These are phyloP conservation scores for Phaseolus coccineus DNA, from an alignment of 331 rosid genomes.

Conservation along the genomic window DNA sequence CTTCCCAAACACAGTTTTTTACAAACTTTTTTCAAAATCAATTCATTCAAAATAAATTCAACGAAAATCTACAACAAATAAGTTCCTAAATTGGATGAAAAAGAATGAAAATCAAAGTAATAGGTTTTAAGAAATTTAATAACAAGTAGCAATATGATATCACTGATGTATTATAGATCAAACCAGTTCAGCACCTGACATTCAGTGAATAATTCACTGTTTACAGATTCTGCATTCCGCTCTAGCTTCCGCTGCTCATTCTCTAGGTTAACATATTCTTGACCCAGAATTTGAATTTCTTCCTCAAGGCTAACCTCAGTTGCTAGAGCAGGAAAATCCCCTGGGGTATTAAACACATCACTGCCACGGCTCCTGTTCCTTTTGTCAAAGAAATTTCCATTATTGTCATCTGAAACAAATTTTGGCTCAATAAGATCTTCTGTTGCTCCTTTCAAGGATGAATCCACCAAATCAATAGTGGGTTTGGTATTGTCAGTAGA, in stretches of 20 bases:
- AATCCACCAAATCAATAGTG: conserved; percentile 42
- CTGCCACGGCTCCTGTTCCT: conserved; percentile 44
- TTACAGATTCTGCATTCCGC: conserved; percentile 90
- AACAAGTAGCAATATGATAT: conserved; percentile 28
- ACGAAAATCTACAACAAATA: neutral
- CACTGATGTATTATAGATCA: conserved; percentile 30
- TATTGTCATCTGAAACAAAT: conserved; percentile 45
- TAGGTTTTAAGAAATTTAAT: conserved; percentile 21
- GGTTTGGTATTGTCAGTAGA: conserved; percentile 46
- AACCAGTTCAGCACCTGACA: conserved; percentile 77
- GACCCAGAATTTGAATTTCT: conserved; percentile 71
- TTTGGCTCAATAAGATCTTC: conserved; percentile 44
- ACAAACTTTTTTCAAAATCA: neutral
- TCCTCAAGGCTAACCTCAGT: conserved; percentile 64
- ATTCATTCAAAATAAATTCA: neutral
- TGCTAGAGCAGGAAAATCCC: conserved; percentile 48
- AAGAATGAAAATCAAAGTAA: conserved; percentile 25
- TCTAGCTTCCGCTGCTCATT: conserved; percentile 85
- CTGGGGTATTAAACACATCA: conserved; percentile 41
- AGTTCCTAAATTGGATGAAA: neutral
- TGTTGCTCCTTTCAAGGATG: conserved; percentile 46
- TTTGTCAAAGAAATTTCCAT: conserved; percentile 42
- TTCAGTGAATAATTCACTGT: conserved; percentile 87
- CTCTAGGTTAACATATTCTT: conserved; percentile 71
- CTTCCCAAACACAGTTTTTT: neutral